A percentile compares a stretch with the other conserved stretches of the same genome.
These are phyloP conservation scores for Daldinia childiae DNA, from an alignment of 495 filamentous ascomycete genomes.

Conservation along the genomic window DNA sequence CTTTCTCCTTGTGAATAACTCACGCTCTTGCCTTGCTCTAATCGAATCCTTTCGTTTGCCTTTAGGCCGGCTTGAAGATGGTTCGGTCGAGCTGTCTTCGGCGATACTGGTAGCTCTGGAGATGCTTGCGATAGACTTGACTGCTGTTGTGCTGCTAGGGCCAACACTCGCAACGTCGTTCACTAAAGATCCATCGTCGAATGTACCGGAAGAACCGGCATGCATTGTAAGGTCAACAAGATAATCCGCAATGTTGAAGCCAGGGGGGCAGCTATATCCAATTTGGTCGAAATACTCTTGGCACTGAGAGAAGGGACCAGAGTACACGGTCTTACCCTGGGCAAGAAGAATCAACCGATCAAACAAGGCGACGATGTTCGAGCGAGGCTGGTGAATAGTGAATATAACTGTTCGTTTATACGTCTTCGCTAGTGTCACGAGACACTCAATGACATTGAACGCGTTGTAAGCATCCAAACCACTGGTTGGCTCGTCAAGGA, in stretches of 20 bases:
- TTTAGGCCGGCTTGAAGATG: conserved; percentile 66
- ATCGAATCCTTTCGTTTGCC: conserved; percentile 77
- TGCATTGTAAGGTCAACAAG: conserved; percentile 98
- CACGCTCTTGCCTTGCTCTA: conserved; percentile 82
- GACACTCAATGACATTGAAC: conserved; percentile 95
- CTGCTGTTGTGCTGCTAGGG: conserved; percentile 87
- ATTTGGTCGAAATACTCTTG: conserved; percentile 92
- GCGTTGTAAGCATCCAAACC: conserved; percentile 96
- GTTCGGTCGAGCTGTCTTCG: conserved; percentile 60
- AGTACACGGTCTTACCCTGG: conserved; percentile 89
- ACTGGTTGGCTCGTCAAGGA: conserved; percentile 96
- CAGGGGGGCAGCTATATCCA: conserved; percentile 91
- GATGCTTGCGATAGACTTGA: conserved; percentile 88
- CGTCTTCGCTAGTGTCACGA: conserved; percentile 92
- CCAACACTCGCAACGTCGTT: conserved; percentile 74
- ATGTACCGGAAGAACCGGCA: conserved; percentile 59
- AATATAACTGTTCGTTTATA: conserved; percentile 97
- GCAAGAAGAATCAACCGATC: conserved; percentile 92
- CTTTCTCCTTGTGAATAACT: conserved; percentile 88
- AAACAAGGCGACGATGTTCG: conserved; percentile 99
- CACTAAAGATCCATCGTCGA: conserved; percentile 64
- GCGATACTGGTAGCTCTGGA: conserved; percentile 70
- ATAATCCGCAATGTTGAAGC: conserved; percentile 99
- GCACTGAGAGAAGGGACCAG: conserved; percentile 86
- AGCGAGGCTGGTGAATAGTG: conserved; percentile 98